phyloP scores from a whole-genome alignment of 441 rosid species.

The Erodium trifolium region DNA sequence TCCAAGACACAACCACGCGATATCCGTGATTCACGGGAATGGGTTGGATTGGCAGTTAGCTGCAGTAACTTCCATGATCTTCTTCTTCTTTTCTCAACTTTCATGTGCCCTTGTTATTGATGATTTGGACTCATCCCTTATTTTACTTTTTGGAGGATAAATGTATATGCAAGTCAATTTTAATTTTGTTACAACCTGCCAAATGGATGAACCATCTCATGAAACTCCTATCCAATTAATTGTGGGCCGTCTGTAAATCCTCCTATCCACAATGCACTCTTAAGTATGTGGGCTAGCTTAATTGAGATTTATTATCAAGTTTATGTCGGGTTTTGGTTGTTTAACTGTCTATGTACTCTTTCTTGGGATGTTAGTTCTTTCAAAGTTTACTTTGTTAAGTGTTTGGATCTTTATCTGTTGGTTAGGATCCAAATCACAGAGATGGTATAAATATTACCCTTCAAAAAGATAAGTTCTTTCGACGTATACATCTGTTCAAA shows the following conservation, averaged over 20 bases:
- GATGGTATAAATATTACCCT: no score
- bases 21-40: slow-evolving; percentile 45
- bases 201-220: no score
- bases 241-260: slow-evolving; percentile 4
- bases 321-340: neutral
- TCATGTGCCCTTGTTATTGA: slow-evolving; percentile 28
- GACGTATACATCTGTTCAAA: no score
- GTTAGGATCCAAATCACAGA: no score
- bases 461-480: neutral
- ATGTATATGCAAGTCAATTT: no score
- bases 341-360: neutral
- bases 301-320: neutral
- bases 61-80: slow-evolving; percentile 22
- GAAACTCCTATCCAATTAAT: slow-evolving; percentile 4
- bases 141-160: slow-evolving; percentile 17
- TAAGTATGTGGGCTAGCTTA: neutral
- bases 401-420: no score
- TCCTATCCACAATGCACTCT: slow-evolving; percentile 4
- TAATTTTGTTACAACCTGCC: no score
- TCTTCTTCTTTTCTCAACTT: slow-evolving; percentile 15
- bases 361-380: neutral
- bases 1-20: slow-evolving; percentile 15
- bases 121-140: slow-evolving; percentile 16
- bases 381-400: no score
- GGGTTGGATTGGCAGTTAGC: slow-evolving; percentile 30